Evolutionary conservation across 2,329 filamentous ascomycete species (phyloP).

Genomic region (Alternaria ventricosa): DNA sequence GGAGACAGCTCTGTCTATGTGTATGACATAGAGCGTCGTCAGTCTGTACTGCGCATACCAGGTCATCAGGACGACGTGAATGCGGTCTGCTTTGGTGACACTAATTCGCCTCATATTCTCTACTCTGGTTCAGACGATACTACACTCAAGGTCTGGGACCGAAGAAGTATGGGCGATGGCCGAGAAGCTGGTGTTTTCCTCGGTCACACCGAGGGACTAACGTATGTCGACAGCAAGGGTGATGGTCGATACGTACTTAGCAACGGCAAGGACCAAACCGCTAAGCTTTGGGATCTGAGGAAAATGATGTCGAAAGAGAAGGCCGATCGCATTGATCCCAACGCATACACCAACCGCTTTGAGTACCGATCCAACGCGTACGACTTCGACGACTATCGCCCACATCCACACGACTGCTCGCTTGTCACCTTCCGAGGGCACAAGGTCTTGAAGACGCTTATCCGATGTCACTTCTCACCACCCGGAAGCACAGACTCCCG

Average conservation of each 20-base stretch:
- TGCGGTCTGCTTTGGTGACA: slow-evolving; percentile 93
- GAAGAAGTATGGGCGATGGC: slow-evolving; percentile 70
- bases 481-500: slow-evolving; percentile 83
- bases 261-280: slow-evolving; percentile 95
- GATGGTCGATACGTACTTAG: slow-evolving; percentile 89
- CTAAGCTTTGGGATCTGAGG: slow-evolving; percentile 95
- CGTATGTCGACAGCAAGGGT: slow-evolving; percentile 79
- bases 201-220: slow-evolving; percentile 69
- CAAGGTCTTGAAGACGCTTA: slow-evolving; percentile 84
- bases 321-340: slow-evolving; percentile 64
- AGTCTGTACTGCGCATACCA: slow-evolving; percentile 73
- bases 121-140: slow-evolving; percentile 96
- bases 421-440: slow-evolving; percentile 94
- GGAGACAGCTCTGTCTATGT: slow-evolving; percentile 80
- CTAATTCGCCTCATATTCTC: slow-evolving; percentile 85
- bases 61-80: slow-evolving; percentile 92
- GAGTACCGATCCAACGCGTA: slow-evolving; percentile 77
- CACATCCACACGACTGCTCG: slow-evolving; percentile 85
- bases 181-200: slow-evolving; percentile 70
- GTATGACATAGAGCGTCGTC: slow-evolving; percentile 86
- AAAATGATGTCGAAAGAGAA: slow-evolving; percentile 81
- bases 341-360: slow-evolving; percentile 67
- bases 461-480: slow-evolving; percentile 94
- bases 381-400: slow-evolving; percentile 69
- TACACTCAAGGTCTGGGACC: slow-evolving; percentile 95